Percentiles rank a stretch among this genome's conserved stretches.
Evolutionary conservation across 2,329 filamentous ascomycete species (phyloP).

Genomic region (Knufia fluminis): DNA sequence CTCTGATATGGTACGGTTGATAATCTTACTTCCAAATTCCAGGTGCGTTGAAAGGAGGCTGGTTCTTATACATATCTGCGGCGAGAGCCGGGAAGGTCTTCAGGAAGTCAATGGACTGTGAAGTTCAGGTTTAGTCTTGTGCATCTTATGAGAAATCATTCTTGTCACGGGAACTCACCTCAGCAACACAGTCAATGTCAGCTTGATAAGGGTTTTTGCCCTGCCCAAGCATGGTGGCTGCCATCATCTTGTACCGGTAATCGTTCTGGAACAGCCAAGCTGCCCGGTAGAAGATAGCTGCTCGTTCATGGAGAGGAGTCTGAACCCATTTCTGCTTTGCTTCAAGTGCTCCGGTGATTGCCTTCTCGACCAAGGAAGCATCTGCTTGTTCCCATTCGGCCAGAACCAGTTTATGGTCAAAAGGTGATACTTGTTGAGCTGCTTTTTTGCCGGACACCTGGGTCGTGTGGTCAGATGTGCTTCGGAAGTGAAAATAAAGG

Average conservation of each 20-base stretch:
- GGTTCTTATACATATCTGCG: conserved; percentile 30
- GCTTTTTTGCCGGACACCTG: no score
- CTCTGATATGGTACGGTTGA: background rate
- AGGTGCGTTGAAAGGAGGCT: conserved; percentile 26
- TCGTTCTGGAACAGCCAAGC: conserved; percentile 26
- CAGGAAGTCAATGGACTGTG: conserved; percentile 34
- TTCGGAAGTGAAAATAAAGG: no score
- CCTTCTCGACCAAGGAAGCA: conserved; percentile 26
- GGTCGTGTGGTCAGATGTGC: no score
- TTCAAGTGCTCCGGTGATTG: conserved; percentile 27
- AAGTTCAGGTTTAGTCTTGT: no score
- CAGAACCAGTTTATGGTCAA: conserved; percentile 29
- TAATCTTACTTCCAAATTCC: conserved; percentile 15
- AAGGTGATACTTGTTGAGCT: conserved; percentile 26
- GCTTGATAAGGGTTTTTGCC: conserved; percentile 35
- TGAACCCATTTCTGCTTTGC: conserved; percentile 29
- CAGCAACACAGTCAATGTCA: conserved; percentile 30
- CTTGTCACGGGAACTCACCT: no score
- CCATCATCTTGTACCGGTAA: conserved; percentile 28
- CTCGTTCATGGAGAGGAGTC: conserved; percentile 29
- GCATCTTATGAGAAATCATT: no score
- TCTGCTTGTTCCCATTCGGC: conserved; percentile 30
- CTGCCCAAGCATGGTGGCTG: conserved; percentile 34
- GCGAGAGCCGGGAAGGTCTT: conserved; percentile 27
- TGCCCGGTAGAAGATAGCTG: conserved; percentile 29